Conservation (phyloP, 495 filamentous ascomycete genomes). For the Penicillium odoratum region DNA sequence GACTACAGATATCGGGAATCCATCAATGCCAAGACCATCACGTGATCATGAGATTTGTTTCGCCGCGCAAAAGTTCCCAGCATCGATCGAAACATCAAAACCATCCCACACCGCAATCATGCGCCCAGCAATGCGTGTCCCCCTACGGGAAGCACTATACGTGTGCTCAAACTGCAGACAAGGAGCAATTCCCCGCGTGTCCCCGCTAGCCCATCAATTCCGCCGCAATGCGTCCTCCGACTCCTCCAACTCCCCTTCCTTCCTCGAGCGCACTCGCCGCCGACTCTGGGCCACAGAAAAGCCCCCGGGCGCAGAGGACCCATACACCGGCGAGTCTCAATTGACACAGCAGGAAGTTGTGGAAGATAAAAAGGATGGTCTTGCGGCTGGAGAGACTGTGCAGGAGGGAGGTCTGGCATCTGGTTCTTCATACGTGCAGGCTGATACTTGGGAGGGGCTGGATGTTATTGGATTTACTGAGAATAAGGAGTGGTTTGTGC, state of each 20-base stretch:
- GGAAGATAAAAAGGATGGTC: neutral
- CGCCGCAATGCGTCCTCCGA: constrained; percentile 43
- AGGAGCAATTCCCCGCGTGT: constrained; percentile 37
- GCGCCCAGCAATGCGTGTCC: constrained; percentile 41
- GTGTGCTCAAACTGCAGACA: constrained; percentile 48
- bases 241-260: constrained; percentile 26
- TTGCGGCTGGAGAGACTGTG: neutral
- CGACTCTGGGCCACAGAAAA: constrained; percentile 58
- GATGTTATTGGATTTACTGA: constrained; percentile 15
- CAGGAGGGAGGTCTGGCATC: constrained; percentile 18
- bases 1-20: neutral
- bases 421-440: constrained; percentile 19
- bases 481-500: constrained; percentile 16
- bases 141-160: constrained; percentile 42
- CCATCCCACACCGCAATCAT: constrained; percentile 33
- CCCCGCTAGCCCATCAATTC: constrained; percentile 42
- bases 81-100: constrained; percentile 6
- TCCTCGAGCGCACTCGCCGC: constrained; percentile 51
- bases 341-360: neutral
- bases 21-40: constrained; percentile 21
- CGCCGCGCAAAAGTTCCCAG: constrained; percentile 24
- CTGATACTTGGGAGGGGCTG: constrained; percentile 24
- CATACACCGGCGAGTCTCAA: constrained; percentile 45
- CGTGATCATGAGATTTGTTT: constrained; percentile 34
- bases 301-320: constrained; percentile 54